A percentile compares a stretch with the other conserved stretches of the same genome.
phyloP scores from a whole-genome alignment of 352 stramenopile species.

The Phytophthora megakarya region DNA sequence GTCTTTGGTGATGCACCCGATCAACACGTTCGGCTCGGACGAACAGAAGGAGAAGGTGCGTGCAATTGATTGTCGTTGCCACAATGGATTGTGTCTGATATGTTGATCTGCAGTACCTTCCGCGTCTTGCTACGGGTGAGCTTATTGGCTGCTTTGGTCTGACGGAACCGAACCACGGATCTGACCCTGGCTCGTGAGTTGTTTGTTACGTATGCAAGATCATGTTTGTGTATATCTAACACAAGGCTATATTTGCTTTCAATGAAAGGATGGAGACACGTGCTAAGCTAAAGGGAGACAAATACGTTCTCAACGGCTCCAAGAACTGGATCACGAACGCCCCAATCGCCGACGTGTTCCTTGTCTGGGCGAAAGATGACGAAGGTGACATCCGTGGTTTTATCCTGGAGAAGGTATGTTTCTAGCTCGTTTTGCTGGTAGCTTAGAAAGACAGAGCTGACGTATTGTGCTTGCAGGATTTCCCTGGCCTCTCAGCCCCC shows the following conservation, averaged over 20 bases:
- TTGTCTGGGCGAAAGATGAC: conserved; percentile 97
- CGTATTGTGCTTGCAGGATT: conserved; percentile 55
- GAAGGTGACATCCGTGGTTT: conserved; percentile 95
- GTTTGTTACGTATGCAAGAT: neutral
- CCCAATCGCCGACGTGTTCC: conserved; percentile 97
- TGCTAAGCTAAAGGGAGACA: conserved; percentile 82
- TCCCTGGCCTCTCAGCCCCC: conserved; percentile 91
- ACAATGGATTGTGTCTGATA: neutral
- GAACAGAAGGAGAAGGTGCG: conserved; percentile 94
- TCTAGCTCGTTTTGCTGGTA: neutral
- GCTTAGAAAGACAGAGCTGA: neutral
- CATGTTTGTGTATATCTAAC: conserved; percentile 3
- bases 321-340: conserved; percentile 98
- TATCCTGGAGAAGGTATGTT: conserved; percentile 90
- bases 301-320: conserved; percentile 96
- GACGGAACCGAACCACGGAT: conserved; percentile 98
- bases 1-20: conserved; percentile 98
- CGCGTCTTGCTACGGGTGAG: conserved; percentile 93
- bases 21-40: conserved; percentile 97
- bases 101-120: conserved; percentile 85
- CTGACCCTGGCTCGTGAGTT: conserved; percentile 90
- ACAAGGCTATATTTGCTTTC: neutral
- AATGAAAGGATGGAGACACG: conserved; percentile 93
- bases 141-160: conserved; percentile 98
- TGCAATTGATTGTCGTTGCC: neutral